Evolutionary conservation across 108 stramenopile genomes (phyloP).

Genomic region (Fistulifera pelliculosa): DNA sequence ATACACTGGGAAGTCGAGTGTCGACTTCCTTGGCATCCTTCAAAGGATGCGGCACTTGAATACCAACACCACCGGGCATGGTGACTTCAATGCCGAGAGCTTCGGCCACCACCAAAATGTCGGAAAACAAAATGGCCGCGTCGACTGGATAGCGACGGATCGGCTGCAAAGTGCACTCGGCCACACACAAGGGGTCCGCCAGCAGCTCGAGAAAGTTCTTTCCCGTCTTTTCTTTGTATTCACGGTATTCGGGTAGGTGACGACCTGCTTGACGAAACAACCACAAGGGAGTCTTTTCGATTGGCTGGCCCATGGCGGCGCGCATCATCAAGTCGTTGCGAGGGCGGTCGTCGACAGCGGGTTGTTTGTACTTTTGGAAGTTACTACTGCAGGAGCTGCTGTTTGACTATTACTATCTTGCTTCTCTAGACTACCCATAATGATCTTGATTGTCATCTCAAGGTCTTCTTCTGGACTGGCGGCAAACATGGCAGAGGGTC

Average conservation of each 20-base stretch:
- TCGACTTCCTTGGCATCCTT: slow-evolving; percentile 64
- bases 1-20: slow-evolving; percentile 50
- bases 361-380: slow-evolving; percentile 6
- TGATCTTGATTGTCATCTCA: slow-evolving; percentile 57
- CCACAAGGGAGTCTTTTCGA: slow-evolving; percentile 85
- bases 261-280: slow-evolving; percentile 92
- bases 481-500: slow-evolving; percentile 6
- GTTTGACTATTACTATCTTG: not conserved
- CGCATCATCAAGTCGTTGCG: slow-evolving; percentile 79
- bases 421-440: slow-evolving; percentile 19
- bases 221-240: slow-evolving; percentile 76
- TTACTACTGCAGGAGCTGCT: not conserved
- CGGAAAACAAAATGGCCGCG: slow-evolving; percentile 94
- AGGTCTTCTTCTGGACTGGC: slow-evolving; percentile 37
- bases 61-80: slow-evolving; percentile 94
- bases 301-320: slow-evolving; percentile 60
- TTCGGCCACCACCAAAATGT: slow-evolving; percentile 90
- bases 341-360: slow-evolving; percentile 31
- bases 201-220: slow-evolving; percentile 89
- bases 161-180: slow-evolving; percentile 93
- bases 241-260: slow-evolving; percentile 89
- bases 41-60: slow-evolving; percentile 82
- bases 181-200: slow-evolving; percentile 77
- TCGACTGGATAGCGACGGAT: slow-evolving; percentile 86
- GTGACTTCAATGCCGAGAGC: slow-evolving; percentile 81